Conservation (phyloP, 768 basidiomycete genomes). For the Exidia glandulosa region DNA sequence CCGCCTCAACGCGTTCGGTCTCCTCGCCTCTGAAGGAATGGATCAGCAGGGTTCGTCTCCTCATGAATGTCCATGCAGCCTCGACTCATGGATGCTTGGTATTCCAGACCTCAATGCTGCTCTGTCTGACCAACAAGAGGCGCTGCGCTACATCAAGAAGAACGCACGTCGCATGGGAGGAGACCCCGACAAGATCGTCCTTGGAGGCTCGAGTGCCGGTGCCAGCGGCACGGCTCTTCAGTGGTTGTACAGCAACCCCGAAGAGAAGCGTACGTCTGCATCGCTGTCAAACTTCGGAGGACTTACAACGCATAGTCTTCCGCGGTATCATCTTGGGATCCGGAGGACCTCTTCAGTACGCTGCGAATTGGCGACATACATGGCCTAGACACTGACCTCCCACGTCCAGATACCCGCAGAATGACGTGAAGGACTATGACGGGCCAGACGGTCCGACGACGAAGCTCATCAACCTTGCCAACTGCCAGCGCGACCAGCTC, state of each 20-base stretch:
- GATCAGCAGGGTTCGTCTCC: too few species aligned
- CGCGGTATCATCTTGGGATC: background rate
- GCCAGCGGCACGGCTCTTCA: constrained; percentile 20
- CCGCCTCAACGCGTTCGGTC: background rate
- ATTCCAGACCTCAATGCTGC: constrained; percentile 38
- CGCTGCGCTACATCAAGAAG: constrained; percentile 15
- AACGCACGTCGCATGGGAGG: constrained; percentile 23
- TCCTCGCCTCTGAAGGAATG: background rate
- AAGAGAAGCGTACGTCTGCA: background rate
- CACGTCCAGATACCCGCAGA: background rate
- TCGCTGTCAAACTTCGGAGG: background rate
- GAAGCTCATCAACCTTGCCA: background rate
- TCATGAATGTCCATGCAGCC: too few species aligned
- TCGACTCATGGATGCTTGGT: too few species aligned
- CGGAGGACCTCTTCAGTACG: background rate
- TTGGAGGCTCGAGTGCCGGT: constrained; percentile 45
- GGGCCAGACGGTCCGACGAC: background rate
- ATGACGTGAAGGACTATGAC: background rate
- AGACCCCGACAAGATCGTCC: constrained; percentile 17
- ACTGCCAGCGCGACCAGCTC: background rate
- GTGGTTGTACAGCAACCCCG: background rate
- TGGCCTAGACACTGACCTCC: too few species aligned
- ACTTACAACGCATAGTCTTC: background rate
- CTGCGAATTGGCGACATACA: too few species aligned
- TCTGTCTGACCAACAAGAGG: constrained; percentile 31